Evolutionary conservation across 1,139 yeast species (phyloP).

Genomic region (Candida anutae): DNA sequence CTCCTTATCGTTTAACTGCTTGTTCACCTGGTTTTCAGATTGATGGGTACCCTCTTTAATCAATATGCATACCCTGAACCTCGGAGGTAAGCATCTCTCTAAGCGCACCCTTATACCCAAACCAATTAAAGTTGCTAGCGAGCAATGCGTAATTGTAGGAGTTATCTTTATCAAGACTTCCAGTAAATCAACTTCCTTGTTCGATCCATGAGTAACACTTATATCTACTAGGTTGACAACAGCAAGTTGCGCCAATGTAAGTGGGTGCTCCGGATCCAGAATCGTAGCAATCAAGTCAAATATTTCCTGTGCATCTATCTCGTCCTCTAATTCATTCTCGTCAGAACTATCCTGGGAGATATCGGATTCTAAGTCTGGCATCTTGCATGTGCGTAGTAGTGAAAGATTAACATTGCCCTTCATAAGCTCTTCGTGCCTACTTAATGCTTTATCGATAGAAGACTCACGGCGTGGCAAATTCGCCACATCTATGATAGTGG

Average conservation of each 20-base stretch:
- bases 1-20: conserved; percentile 94
- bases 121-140: conserved; percentile 92
- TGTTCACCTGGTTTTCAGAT: conserved; percentile 91
- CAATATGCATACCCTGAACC: conserved; percentile 72
- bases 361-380: no score
- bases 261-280: conserved; percentile 97
- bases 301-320: conserved; percentile 60
- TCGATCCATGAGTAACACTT: conserved; percentile 49
- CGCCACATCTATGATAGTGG: conserved; percentile 70
- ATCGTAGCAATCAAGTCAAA: conserved; percentile 72
- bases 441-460: conserved; percentile 7
- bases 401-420: conserved; percentile 10
- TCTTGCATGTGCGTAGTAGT: no score
- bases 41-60: conserved; percentile 93
- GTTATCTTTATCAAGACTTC: conserved; percentile 81
- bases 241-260: conserved; percentile 88
- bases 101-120: conserved; percentile 88
- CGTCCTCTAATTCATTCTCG: conserved; percentile 44
- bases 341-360: conserved; percentile 8
- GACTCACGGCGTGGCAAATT: conserved; percentile 47
- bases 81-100: conserved; percentile 80
- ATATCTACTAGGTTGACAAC: conserved; percentile 87
- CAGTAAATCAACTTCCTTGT: conserved; percentile 45
- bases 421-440: conserved; percentile 17
- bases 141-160: conserved; percentile 97